Percentiles rank a stretch among this genome's conserved stretches.
Conservation (phyloP, 202 grass and related monocot genomes). For the Cymbopogon flexuosus region DNA sequence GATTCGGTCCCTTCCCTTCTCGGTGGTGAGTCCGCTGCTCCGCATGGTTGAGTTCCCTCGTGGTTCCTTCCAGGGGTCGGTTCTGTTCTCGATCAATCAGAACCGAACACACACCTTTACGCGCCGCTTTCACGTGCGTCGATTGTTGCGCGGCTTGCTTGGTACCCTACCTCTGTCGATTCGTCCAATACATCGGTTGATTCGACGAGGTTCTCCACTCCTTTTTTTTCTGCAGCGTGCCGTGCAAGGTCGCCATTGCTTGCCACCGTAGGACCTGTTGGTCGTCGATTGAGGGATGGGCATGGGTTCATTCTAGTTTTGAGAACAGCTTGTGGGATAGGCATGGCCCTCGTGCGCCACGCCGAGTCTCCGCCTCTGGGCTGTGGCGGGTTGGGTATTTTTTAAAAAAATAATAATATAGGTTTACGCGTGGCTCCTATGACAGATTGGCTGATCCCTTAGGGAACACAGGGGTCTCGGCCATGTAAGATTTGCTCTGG, state of each 20-base stretch:
- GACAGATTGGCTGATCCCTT: conserved; percentile 28
- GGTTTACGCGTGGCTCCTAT: neutral
- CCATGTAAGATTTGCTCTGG: neutral
- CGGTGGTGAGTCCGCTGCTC: neutral
- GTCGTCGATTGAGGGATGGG: neutral
- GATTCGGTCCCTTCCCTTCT: neutral
- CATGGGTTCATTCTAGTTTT: neutral
- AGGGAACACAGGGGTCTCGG: neutral
- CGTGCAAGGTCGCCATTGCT: neutral
- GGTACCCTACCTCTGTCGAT: too few relatives aligned
- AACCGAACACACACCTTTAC: neutral
- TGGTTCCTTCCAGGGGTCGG: neutral
- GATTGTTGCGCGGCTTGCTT: neutral
- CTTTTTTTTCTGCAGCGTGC: neutral
- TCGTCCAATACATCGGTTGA: neutral
- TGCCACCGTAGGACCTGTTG: neutral
- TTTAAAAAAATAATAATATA: neutral
- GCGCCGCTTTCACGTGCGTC: neutral
- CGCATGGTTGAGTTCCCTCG: neutral
- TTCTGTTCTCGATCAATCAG: too few relatives aligned
- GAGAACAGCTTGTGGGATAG: neutral
- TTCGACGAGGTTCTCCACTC: neutral
- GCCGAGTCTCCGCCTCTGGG: neutral
- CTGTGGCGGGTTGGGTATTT: neutral
- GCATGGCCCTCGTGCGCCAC: neutral